Base-by-base conservation (phyloP, 2,329 filamentous ascomycete genomes). In the Scolecobasidium constrictum region DNA sequence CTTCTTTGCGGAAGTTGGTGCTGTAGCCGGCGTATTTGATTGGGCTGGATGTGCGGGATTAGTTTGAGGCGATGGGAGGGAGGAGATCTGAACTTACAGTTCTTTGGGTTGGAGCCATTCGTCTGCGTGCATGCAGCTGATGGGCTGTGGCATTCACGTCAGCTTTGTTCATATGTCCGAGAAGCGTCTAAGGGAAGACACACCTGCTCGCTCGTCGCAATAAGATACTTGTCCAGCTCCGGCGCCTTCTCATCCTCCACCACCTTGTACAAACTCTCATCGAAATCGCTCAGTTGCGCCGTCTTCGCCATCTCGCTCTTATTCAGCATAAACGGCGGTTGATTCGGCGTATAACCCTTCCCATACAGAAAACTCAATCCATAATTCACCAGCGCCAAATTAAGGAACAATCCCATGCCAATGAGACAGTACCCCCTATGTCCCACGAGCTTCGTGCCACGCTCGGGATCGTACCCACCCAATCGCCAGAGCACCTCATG, bases 261-360 rank as follows among this genome's bases (percentile, higher is more conserved):
- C 43, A 98, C 90, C 68, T 96, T 96, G 74, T 98, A 98, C 40
- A 98, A 71, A 64, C 96, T 90, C 62, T 96, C 92, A 57, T 98
- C 92, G 56, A 98, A 98, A 56, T 95, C 85, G 52, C 92, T 87
- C 19, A 98, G 78, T 66, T 98, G 92, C 2, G 92, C 92, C 0
- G 92, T 98, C 72, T 96, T 96, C 47, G 84, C 88, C 92, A 98
- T 98, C 61, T 86, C 82, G 40, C 94, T 85, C 63, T 85, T 84
- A 49, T 90, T 75, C 85, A 96, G 94, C 71, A 98, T 93, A 58
- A 86, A 87, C 2, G 88, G 88, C 2, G 90, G 83, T 57, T 92
- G 85, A 43, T 60, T 63, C 20, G 61, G 56, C 40, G 51, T 58
- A 52, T 63, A 64, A 41, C 46, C 87, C 62, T 81, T 83, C 54